Evolutionary conservation across 768 basidiomycete species (phyloP).

Genomic region (Tulasnella sp.): DNA sequence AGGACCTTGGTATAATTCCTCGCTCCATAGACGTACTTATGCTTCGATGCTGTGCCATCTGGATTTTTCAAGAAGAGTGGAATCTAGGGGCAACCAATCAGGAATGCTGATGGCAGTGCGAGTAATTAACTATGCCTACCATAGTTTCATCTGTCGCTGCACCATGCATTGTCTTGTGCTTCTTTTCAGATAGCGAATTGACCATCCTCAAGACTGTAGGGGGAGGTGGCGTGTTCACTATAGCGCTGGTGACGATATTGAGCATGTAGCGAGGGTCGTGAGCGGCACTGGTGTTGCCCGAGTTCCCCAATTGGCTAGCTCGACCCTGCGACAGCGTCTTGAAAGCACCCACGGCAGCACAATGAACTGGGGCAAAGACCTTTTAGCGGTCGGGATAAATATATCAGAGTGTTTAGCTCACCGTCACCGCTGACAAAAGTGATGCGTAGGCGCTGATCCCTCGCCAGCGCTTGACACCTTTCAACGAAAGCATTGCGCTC

Average conservation of each 20-base stretch:
- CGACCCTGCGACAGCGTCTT: slow-evolving; percentile 52
- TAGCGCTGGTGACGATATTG: slow-evolving; percentile 80
- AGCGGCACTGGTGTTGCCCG: slow-evolving; percentile 47
- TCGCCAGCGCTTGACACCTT: slow-evolving; percentile 63
- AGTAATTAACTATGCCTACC: slow-evolving; percentile 34
- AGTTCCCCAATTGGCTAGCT: slow-evolving; percentile 21
- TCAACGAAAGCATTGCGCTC: slow-evolving; percentile 86
- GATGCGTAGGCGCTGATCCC: slow-evolving; percentile 53
- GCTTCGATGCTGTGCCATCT: slow-evolving; percentile 62
- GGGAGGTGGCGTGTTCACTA: slow-evolving; percentile 91
- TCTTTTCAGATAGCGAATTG: slow-evolving; percentile 55
- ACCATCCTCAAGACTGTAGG: slow-evolving; percentile 67
- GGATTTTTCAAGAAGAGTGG: slow-evolving; percentile 70
- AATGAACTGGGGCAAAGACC: too few relatives aligned
- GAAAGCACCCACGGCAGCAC: slow-evolving; percentile 69
- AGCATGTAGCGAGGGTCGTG: slow-evolving; percentile 68
- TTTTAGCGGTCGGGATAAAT: too few relatives aligned
- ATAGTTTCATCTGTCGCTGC: slow-evolving; percentile 78
- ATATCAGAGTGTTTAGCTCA: neutral
- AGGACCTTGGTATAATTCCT: slow-evolving; percentile 77
- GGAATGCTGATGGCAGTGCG: neutral
- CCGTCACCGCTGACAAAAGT: slow-evolving; percentile 82
- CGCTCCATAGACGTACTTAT: slow-evolving; percentile 73
- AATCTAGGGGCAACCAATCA: slow-evolving; percentile 33
- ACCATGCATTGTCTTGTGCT: slow-evolving; percentile 76